These are phyloP conservation scores for Phytophthora sp. DNA, from an alignment of 352 stramenopile genomes.

Conservation along the genomic window DNA sequence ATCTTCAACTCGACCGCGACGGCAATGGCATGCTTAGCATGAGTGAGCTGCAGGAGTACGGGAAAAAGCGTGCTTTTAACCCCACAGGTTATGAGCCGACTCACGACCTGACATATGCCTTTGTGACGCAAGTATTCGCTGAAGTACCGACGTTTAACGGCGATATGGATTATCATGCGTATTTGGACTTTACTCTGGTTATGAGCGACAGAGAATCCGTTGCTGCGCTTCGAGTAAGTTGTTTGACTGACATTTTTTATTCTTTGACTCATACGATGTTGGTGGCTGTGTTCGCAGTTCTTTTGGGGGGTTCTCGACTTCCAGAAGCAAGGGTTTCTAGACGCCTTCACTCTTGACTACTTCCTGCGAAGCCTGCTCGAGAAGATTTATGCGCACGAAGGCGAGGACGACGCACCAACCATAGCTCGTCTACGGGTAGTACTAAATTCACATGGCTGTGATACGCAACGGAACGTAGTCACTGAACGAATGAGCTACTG, in stretches of 20 bases:
- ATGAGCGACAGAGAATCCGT: slow-evolving; percentile 51
- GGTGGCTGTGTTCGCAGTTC: slow-evolving; percentile 44
- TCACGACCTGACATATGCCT: slow-evolving; percentile 63
- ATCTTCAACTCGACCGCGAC: slow-evolving; percentile 67
- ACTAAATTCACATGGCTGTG: not conserved
- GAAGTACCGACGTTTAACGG: slow-evolving; percentile 54
- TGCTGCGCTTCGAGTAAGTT: slow-evolving; percentile 48
- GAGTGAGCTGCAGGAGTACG: slow-evolving; percentile 55
- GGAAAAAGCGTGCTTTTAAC: slow-evolving; percentile 77
- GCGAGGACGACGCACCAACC: slow-evolving; percentile 30
- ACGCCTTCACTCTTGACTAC: slow-evolving; percentile 65
- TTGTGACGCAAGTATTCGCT: slow-evolving; percentile 62
- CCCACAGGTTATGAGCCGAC: slow-evolving; percentile 43
- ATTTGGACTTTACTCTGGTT: slow-evolving; percentile 65
- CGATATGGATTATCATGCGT: slow-evolving; percentile 70
- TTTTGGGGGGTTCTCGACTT: slow-evolving; percentile 75
- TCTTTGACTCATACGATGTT: no score
- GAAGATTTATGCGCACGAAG: slow-evolving; percentile 48
- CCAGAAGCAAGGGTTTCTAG: slow-evolving; percentile 68
- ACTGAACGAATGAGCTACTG: slow-evolving; percentile 10
- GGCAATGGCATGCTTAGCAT: slow-evolving; percentile 64
- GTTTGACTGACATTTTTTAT: slow-evolving; percentile 1
- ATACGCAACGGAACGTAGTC: no score
- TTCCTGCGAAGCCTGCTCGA: slow-evolving; percentile 62
- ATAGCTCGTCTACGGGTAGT: slow-evolving; percentile 47